Evolutionary conservation across 257 asterid species (phyloP).

Genomic region (Cruciata laevipes): DNA sequence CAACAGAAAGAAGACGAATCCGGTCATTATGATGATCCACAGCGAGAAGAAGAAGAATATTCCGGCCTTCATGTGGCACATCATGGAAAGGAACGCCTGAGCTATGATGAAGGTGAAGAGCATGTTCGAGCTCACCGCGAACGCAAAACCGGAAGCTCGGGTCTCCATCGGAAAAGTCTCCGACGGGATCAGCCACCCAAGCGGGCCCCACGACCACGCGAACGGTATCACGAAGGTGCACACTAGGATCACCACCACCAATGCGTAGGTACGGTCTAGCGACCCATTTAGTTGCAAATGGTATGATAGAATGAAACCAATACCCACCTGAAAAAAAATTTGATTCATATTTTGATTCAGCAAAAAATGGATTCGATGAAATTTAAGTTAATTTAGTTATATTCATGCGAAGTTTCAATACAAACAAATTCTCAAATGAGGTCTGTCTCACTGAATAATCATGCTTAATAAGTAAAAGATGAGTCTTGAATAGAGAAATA

Average conservation of each 20-base stretch:
- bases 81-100: constrained; percentile 33
- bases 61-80: constrained; percentile 28
- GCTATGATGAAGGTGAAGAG: constrained; percentile 34
- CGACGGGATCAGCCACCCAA: constrained; percentile 42
- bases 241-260: constrained; percentile 21
- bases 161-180: constrained; percentile 39
- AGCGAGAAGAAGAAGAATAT: constrained; percentile 38
- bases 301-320: constrained; percentile 14
- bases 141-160: constrained; percentile 35
- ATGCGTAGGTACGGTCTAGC: constrained; percentile 10
- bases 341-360: not conserved
- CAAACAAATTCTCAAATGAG: too few relatives aligned
- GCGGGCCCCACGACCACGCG: constrained; percentile 47
- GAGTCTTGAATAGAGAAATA: too few relatives aligned
- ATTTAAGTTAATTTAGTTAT: too few relatives aligned
- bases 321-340: constrained; percentile 16
- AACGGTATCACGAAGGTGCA: constrained; percentile 35
- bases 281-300: constrained; percentile 17
- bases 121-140: constrained; percentile 39
- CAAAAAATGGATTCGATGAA: too few relatives aligned
- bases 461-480: too few relatives aligned
- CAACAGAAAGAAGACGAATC: constrained; percentile 24
- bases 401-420: too few relatives aligned
- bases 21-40: constrained; percentile 32
- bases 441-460: too few relatives aligned